Evolutionary conservation across 176 grass and related monocot genomes (phyloP).

Genomic region (Avena insularis): DNA sequence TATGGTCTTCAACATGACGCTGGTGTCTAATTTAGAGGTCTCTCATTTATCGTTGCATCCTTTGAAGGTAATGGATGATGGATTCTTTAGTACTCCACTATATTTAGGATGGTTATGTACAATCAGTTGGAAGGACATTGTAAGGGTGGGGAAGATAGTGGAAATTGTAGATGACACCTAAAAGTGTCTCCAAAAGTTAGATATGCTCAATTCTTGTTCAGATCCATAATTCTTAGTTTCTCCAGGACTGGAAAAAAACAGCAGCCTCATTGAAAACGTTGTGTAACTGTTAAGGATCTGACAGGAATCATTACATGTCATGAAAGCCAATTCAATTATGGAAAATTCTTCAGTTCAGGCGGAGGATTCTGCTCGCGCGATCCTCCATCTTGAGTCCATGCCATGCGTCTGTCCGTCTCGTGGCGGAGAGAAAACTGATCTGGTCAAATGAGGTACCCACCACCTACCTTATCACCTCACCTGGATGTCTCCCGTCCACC

Average conservation of each 20-base stretch:
- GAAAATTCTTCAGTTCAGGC: too few species aligned
- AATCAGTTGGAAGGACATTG: slow-evolving; percentile 9
- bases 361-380: too few species aligned
- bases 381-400: too few species aligned
- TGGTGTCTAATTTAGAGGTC: neutral
- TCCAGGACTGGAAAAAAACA: neutral
- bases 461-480: too few species aligned
- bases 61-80: neutral
- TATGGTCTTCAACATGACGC: neutral
- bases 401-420: too few species aligned
- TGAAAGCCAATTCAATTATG: neutral
- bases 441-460: too few species aligned
- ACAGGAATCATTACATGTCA: neutral
- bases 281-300: neutral
- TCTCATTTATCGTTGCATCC: neutral
- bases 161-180: slow-evolving; percentile 10
- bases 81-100: neutral
- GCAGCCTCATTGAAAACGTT: neutral
- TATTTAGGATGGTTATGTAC: neutral
- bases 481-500: too few species aligned
- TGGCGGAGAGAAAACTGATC: too few species aligned
- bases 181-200: neutral
- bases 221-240: neutral
- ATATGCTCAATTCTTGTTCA: neutral
- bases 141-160: neutral